Percentiles rank a stretch among this genome's conserved stretches.
These are phyloP conservation scores for Mucor saturninus DNA, from an alignment of 371 early-diverging fungal species.

Conservation along the genomic window DNA sequence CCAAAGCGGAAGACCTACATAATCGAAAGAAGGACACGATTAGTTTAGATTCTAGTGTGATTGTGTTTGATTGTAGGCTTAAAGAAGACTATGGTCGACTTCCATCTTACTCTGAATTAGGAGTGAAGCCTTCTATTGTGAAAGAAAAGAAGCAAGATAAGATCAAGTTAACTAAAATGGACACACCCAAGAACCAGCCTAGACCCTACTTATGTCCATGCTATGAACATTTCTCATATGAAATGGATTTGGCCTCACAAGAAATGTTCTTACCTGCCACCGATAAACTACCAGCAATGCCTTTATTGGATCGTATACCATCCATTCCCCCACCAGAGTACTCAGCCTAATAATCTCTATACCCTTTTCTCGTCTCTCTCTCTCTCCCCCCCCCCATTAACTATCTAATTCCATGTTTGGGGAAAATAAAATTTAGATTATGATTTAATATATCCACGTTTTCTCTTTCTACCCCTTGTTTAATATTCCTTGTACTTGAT, in stretches of 20 bases:
- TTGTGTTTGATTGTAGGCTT: constrained; percentile 46
- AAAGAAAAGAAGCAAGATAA: constrained; percentile 10
- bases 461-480: not conserved
- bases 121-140: constrained; percentile 19
- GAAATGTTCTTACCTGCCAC: constrained; percentile 23
- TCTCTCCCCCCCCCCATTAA: not conserved
- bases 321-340: constrained; percentile 52
- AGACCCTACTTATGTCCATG: constrained; percentile 41
- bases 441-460: not conserved
- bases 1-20: constrained; percentile 16
- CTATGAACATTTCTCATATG: constrained; percentile 40
- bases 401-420: too few relatives aligned
- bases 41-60: constrained; percentile 35
- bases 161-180: constrained; percentile 12
- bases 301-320: constrained; percentile 40
- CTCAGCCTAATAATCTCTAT: constrained; percentile 7
- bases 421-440: not conserved
- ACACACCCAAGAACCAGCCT: constrained; percentile 18
- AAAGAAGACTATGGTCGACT: constrained; percentile 53
- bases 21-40: constrained; percentile 31
- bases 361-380: not conserved
- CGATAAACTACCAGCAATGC: constrained; percentile 23
- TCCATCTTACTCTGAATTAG: constrained; percentile 50
- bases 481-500: constrained; percentile 8
- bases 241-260: constrained; percentile 48